These are phyloP conservation scores for Dactylella cylindrospora DNA, from an alignment of 2,329 filamentous ascomycete species.

Conservation along the genomic window DNA sequence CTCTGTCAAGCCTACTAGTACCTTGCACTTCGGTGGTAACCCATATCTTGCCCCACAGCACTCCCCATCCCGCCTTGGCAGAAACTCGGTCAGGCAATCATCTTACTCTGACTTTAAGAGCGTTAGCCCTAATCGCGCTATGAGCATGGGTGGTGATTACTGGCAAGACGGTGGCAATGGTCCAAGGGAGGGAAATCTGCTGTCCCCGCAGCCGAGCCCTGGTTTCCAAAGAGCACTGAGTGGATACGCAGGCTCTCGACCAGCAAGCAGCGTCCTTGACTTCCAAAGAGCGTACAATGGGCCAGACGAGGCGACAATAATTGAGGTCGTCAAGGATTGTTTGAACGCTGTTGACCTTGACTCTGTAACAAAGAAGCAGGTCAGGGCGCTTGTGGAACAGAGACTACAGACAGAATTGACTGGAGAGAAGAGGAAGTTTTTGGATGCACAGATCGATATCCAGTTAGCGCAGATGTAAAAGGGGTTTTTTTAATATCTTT, in stretches of 20 bases:
- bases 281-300: slow-evolving; percentile 63
- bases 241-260: slow-evolving; percentile 46
- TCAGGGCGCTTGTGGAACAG: slow-evolving; percentile 87
- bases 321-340: slow-evolving; percentile 80
- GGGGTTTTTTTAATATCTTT: too few species aligned
- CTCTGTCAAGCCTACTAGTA: slow-evolving; percentile 80
- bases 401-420: slow-evolving; percentile 83
- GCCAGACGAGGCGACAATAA: slow-evolving; percentile 76
- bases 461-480: slow-evolving; percentile 88
- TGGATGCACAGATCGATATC: slow-evolving; percentile 89
- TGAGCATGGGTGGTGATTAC: slow-evolving; percentile 55
- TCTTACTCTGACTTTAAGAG: slow-evolving; percentile 47
- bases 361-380: slow-evolving; percentile 97
- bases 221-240: slow-evolving; percentile 37
- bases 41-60: slow-evolving; percentile 75
- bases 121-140: slow-evolving; percentile 57
- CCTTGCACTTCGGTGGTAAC: slow-evolving; percentile 66
- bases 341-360: slow-evolving; percentile 88
- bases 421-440: slow-evolving; percentile 82
- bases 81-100: slow-evolving; percentile 50
- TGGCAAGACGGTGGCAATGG: slow-evolving; percentile 47
- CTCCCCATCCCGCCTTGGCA: slow-evolving; percentile 71
- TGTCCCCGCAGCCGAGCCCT: slow-evolving; percentile 52
- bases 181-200: slow-evolving; percentile 51
- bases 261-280: slow-evolving; percentile 55